phyloP scores from a whole-genome alignment of 805 yeast species.

The Debaryomyces hansenii region DNA sequence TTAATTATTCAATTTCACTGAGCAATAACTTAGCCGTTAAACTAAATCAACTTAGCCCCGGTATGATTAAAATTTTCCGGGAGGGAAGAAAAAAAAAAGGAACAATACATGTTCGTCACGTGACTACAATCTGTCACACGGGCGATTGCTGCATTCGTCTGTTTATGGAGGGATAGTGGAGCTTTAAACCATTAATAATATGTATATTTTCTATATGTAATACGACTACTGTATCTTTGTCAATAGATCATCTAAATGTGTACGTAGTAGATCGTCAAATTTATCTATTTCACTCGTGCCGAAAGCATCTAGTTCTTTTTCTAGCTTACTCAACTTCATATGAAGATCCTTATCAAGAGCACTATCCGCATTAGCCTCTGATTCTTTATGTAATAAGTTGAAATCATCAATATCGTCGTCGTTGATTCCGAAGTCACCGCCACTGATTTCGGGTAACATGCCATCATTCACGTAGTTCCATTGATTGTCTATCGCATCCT shows the following conservation, averaged over 20 bases:
- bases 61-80: not conserved
- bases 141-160: too few species aligned
- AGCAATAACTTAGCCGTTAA: too few species aligned
- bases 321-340: conserved; percentile 14
- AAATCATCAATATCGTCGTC: conserved; percentile 45
- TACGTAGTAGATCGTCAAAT: conserved; percentile 13
- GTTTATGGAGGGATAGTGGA: too few species aligned
- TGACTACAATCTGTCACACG: not conserved
- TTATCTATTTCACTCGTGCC: conserved; percentile 35
- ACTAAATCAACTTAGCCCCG: not conserved
- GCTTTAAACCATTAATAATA: too few species aligned
- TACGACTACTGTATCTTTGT: too few species aligned
- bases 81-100: not conserved
- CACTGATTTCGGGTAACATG: conserved; percentile 22
- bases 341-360: conserved; percentile 8
- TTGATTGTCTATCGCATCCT: conserved; percentile 27
- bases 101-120: not conserved
- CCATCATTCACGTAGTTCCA: conserved; percentile 48
- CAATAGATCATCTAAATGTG: not conserved
- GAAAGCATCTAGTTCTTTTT: conserved; percentile 6
- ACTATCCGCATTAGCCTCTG: not conserved
- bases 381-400: conserved; percentile 17
- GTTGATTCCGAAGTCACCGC: conserved; percentile 37
- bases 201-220: too few species aligned
- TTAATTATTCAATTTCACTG: too few species aligned